Evolutionary conservation across 257 asterid species (phyloP).

Genomic region (Solanum ossicruentum): DNA sequence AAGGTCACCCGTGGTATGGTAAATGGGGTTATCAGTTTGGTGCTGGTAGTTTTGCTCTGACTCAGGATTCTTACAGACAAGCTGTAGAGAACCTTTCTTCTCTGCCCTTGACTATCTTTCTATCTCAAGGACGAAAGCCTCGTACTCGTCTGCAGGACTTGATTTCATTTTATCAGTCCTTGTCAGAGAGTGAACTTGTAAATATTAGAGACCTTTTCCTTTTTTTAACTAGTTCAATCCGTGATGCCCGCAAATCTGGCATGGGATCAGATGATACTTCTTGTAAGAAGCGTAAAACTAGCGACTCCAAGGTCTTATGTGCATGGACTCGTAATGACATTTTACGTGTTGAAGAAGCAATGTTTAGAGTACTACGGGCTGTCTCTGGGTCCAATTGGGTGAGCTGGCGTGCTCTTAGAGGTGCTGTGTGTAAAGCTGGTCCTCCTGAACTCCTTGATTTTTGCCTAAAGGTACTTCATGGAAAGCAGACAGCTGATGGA

Average conservation of each 20-base stretch:
- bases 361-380: slow-evolving; percentile 78
- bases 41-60: slow-evolving; percentile 70
- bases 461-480: slow-evolving; percentile 79
- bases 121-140: slow-evolving; percentile 72
- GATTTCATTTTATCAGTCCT: slow-evolving; percentile 71
- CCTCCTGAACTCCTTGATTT: slow-evolving; percentile 80
- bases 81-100: slow-evolving; percentile 54
- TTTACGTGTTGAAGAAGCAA: slow-evolving; percentile 68
- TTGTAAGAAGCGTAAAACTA: slow-evolving; percentile 38
- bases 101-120: slow-evolving; percentile 47
- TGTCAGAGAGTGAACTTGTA: slow-evolving; percentile 68
- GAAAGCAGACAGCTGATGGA: slow-evolving; percentile 74
- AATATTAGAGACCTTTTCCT: slow-evolving; percentile 59
- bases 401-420: slow-evolving; percentile 87
- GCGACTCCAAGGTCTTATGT: slow-evolving; percentile 44
- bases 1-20: slow-evolving; percentile 94
- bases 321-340: slow-evolving; percentile 61
- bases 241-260: slow-evolving; percentile 25
- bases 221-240: slow-evolving; percentile 56
- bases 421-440: slow-evolving; percentile 81
- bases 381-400: slow-evolving; percentile 91
- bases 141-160: slow-evolving; percentile 68
- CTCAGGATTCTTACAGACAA: slow-evolving; percentile 37
- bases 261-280: slow-evolving; percentile 22
- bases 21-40: slow-evolving; percentile 95